Conservation (phyloP, 768 basidiomycete species). For the Leccinum fibrillosum region DNA sequence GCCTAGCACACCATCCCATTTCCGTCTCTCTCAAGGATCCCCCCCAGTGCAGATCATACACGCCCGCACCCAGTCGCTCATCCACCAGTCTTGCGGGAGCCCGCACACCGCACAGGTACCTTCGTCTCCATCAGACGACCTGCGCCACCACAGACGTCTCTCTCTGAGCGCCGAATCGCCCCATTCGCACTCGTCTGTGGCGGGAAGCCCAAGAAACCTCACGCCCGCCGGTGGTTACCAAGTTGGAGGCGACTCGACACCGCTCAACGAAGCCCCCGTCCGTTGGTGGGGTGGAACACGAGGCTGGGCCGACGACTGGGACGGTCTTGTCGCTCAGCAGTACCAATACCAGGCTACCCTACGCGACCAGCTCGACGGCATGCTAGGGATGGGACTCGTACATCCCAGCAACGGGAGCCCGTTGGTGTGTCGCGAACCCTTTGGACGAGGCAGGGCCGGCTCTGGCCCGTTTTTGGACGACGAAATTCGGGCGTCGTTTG, state of each 20-base stretch:
- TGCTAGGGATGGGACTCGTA: background rate
- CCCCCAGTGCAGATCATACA: conserved; percentile 3
- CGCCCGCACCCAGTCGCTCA: conserved; percentile 14
- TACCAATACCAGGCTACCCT: background rate
- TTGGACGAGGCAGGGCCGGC: background rate
- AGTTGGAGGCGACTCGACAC: conserved; percentile 4
- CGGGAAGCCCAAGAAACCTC: background rate
- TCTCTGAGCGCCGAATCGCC: conserved; percentile 11
- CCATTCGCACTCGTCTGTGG: background rate
- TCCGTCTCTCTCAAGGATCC: background rate
- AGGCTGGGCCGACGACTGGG: conserved; percentile 22
- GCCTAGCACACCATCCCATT: conserved; percentile 3
- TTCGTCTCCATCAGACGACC: background rate
- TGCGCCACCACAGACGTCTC: background rate
- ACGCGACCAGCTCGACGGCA: background rate
- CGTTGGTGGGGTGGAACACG: conserved; percentile 20
- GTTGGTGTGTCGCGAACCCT: conserved; percentile 3
- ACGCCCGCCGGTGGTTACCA: too few species aligned
- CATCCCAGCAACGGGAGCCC: background rate
- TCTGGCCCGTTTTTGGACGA: conserved; percentile 17
- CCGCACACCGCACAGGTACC: background rate
- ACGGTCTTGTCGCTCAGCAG: background rate
- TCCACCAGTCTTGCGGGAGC: conserved; percentile 14
- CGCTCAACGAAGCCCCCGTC: conserved; percentile 17
- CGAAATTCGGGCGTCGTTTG: conserved; percentile 21